Percentiles rank a stretch among this genome's conserved stretches.
Evolutionary conservation across 1,284 basidiomycete genomes (phyloP).

Genomic region (Apiotrichum gamsii): DNA sequence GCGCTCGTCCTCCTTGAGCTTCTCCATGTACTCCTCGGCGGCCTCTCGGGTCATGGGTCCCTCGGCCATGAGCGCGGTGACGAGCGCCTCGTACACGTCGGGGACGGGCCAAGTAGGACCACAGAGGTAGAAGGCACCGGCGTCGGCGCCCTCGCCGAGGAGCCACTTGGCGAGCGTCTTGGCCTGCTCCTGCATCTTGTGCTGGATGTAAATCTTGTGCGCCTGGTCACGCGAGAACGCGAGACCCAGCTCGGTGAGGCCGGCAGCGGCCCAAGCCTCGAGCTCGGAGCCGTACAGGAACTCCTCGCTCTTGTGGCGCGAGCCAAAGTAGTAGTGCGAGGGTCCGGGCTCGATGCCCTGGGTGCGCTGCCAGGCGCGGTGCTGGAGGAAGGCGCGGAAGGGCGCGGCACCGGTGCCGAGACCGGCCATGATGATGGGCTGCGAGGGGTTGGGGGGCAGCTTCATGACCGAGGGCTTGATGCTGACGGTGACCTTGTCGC

Average conservation of each 20-base stretch:
- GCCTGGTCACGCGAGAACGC: slow-evolving; percentile 93
- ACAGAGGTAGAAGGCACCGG: slow-evolving; percentile 91
- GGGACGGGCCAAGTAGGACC: slow-evolving; percentile 98
- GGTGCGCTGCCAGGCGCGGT: slow-evolving; percentile 73
- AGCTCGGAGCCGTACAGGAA: slow-evolving; percentile 72
- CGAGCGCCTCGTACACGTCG: slow-evolving; percentile 89
- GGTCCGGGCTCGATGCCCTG: slow-evolving; percentile 71
- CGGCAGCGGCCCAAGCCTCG: slow-evolving; percentile 63
- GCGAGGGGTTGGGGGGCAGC: slow-evolving; percentile 73
- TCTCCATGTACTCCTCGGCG: slow-evolving; percentile 80
- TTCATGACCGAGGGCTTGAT: slow-evolving; percentile 99
- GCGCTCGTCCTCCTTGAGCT: slow-evolving; percentile 91
- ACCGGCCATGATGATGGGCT: slow-evolving; percentile 97
- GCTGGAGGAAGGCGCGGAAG: slow-evolving; percentile 96
- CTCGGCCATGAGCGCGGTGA: slow-evolving; percentile 67
- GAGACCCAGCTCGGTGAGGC: slow-evolving; percentile 80
- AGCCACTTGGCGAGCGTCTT: slow-evolving; percentile 61
- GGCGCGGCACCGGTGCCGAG: slow-evolving; percentile 94
- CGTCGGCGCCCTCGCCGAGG: slow-evolving; percentile 57
- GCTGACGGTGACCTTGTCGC: slow-evolving; percentile 92
- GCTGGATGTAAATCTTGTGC: slow-evolving; percentile 95
- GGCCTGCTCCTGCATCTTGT: slow-evolving; percentile 92
- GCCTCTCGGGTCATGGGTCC: slow-evolving; percentile 60
- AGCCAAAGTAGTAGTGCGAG: slow-evolving; percentile 96
- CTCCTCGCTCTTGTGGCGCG: slow-evolving; percentile 87